These are phyloP conservation scores for Scleroderma citrinum DNA, from an alignment of 768 basidiomycete species.

Conservation along the genomic window DNA sequence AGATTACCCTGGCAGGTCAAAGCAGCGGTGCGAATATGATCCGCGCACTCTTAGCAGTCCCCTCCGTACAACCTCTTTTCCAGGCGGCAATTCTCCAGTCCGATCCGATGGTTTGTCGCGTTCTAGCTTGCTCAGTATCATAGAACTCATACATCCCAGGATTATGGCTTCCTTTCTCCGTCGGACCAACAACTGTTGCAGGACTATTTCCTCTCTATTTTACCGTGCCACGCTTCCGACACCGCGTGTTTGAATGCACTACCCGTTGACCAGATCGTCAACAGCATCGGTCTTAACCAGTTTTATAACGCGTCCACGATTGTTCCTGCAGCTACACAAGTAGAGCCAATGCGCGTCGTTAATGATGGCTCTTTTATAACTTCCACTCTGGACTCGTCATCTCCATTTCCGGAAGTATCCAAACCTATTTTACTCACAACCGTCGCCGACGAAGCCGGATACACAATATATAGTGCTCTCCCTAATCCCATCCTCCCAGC, in stretches of 20 bases:
- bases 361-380: conserved; percentile 66
- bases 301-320: conserved; percentile 36
- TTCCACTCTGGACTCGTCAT: conserved; percentile 55
- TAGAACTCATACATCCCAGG: conserved; percentile 33
- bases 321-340: conserved; percentile 43
- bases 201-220: conserved; percentile 41
- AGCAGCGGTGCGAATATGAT: conserved; percentile 77
- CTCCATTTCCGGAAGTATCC: conserved; percentile 50
- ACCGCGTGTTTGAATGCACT: conserved; percentile 46
- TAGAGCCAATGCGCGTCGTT: conserved; percentile 59
- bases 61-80: conserved; percentile 69
- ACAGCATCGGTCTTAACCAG: conserved; percentile 42
- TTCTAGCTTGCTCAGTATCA: neutral
- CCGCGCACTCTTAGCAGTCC: conserved; percentile 66
- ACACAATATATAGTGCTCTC: conserved; percentile 48
- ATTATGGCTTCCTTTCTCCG: conserved; percentile 62
- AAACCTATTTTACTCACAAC: conserved; percentile 72
- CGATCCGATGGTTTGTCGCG: conserved; percentile 67
- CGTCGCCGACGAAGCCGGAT: conserved; percentile 66
- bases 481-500: conserved; percentile 32
- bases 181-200: conserved; percentile 51
- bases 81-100: conserved; percentile 77
- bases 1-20: conserved; percentile 77
- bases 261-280: conserved; percentile 46
- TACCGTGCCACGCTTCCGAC: conserved; percentile 42